Evolutionary conservation across 2,329 filamentous ascomycete species (phyloP).

Genomic region (Aspergillus proliferans): DNA sequence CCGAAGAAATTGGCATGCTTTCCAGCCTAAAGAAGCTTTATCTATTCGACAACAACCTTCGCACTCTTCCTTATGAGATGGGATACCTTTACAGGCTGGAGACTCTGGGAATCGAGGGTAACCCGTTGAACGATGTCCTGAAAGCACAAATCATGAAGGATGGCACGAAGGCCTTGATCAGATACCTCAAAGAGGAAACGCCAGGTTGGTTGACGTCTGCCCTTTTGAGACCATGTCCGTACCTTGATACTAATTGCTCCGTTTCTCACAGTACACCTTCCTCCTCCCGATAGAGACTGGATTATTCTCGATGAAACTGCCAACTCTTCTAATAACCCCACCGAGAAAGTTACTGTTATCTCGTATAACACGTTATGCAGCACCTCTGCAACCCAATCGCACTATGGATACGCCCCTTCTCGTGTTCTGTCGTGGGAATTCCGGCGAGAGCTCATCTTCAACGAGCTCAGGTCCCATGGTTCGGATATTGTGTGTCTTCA

Average conservation of each 20-base stretch:
- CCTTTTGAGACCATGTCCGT: constrained; percentile 13
- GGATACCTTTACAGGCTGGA: constrained; percentile 85
- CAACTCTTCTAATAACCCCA: constrained; percentile 43
- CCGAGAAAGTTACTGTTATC: constrained; percentile 71
- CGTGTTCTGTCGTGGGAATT: constrained; percentile 81
- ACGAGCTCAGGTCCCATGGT: constrained; percentile 70
- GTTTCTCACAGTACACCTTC: constrained; percentile 58
- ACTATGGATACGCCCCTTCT: constrained; percentile 86
- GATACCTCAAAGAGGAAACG: constrained; percentile 73
- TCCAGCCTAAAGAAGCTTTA: constrained; percentile 80
- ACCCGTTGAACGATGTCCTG: constrained; percentile 68
- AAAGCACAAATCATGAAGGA: constrained; percentile 80
- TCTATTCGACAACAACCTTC: constrained; percentile 85
- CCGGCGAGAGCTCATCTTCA: constrained; percentile 72
- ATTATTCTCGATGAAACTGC: constrained; percentile 62
- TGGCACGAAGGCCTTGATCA: constrained; percentile 79
- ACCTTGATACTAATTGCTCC: constrained; percentile 9
- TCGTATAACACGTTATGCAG: constrained; percentile 97
- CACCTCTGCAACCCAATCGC: constrained; percentile 75
- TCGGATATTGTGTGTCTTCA: constrained; percentile 90
- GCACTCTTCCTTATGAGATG: constrained; percentile 74
- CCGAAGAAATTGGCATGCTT: constrained; percentile 92
- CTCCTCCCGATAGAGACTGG: constrained; percentile 69
- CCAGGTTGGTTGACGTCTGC: constrained; percentile 57
- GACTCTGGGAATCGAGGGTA: constrained; percentile 85